phyloP scores from a whole-genome alignment of 139 green algal species.

The Tetradesmus lagerheimii region DNA sequence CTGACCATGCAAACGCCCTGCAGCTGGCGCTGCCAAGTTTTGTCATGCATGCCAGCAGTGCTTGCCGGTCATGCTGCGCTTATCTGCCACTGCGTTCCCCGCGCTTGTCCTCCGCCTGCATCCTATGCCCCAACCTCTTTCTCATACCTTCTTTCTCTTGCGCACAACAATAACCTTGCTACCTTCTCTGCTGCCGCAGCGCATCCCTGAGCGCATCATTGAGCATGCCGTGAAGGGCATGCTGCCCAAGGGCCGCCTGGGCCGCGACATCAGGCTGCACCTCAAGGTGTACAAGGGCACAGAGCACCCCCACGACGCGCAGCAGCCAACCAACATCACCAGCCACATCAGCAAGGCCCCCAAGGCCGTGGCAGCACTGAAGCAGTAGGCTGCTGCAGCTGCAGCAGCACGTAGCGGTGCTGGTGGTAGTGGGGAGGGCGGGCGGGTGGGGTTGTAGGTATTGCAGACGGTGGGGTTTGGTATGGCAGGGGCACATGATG shows the following conservation, averaged over 20 bases:
- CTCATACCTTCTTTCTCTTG: not conserved
- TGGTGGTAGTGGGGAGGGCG: not conserved
- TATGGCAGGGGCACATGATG: not conserved
- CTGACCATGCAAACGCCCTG: no score
- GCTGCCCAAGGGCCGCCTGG: conserved; percentile 95
- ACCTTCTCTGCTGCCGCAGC: conserved; percentile 56
- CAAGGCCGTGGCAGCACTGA: conserved; percentile 1
- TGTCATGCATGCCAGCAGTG: no score
- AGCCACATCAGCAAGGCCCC: conserved; percentile 75
- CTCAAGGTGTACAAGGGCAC: conserved; percentile 96
- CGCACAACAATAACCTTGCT: not conserved
- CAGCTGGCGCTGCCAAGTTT: no score
- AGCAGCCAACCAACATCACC: conserved; percentile 94
- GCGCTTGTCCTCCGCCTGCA: no score
- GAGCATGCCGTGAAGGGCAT: conserved; percentile 98
- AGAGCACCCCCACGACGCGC: conserved; percentile 93
- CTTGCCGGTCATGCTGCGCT: no score
- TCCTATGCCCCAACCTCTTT: no score
- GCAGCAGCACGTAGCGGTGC: not conserved
- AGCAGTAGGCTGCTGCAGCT: conserved; percentile 1
- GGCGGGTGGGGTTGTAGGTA: not conserved
- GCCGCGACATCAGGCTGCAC: conserved; percentile 88
- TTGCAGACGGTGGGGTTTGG: not conserved
- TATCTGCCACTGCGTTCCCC: no score
- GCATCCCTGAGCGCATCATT: conserved; percentile 97